A percentile compares a stretch with the other conserved stretches of the same genome.
Conservation (phyloP, 208 protist genomes). For the Wallacemonas sp. region DNA sequence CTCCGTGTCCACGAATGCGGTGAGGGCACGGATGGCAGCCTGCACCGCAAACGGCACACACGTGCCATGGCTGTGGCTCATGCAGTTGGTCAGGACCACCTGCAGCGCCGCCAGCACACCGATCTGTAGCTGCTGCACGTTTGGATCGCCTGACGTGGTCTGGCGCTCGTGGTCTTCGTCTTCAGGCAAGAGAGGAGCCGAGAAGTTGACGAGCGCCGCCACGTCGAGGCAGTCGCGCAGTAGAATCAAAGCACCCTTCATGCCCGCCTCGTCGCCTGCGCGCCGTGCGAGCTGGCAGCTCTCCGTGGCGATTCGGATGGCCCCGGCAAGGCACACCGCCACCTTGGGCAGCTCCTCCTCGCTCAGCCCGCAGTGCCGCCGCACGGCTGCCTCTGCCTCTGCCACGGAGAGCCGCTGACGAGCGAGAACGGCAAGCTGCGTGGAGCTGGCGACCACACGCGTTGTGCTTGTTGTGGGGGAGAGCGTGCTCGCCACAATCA, state of each 20-base stretch:
- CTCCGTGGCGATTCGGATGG: constrained; percentile 59
- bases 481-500: constrained; percentile 18
- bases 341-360: constrained; percentile 30
- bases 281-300: constrained; percentile 45
- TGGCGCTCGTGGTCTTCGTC: constrained; percentile 71
- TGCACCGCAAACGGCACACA: constrained; percentile 46
- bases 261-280: constrained; percentile 28
- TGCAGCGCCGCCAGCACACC: constrained; percentile 52
- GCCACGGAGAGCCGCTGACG: constrained; percentile 37
- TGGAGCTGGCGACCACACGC: too few relatives aligned
- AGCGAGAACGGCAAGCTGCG: constrained; percentile 34
- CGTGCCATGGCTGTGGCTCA: constrained; percentile 28
- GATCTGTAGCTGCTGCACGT: constrained; percentile 68
- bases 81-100: constrained; percentile 58
- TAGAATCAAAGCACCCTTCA: constrained; percentile 46
- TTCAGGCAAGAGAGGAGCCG: constrained; percentile 42
- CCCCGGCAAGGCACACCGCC: constrained; percentile 66
- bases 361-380: neutral
- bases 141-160: constrained; percentile 64
- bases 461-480: neutral
- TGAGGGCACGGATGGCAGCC: constrained; percentile 56
- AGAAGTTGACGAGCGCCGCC: constrained; percentile 59
- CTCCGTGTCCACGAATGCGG: constrained; percentile 65
- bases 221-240: constrained; percentile 63
- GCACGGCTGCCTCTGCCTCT: constrained; percentile 10